A percentile compares a stretch with the other conserved stretches of the same genome.
phyloP scores from a whole-genome alignment of 176 grass and related monocot species.

The Oryza glumipatula region DNA sequence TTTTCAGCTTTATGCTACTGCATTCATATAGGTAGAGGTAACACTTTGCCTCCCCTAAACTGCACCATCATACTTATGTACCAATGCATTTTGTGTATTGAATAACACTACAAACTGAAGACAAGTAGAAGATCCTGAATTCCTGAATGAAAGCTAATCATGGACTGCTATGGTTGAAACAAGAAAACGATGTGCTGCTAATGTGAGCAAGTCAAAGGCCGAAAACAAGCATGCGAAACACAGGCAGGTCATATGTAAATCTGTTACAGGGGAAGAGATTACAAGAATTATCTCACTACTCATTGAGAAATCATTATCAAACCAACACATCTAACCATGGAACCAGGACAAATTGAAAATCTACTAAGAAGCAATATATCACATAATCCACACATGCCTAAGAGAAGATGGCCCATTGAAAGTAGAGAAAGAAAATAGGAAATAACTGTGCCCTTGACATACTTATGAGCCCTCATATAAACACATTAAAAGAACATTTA shows the following conservation, averaged over 20 bases:
- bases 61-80: neutral
- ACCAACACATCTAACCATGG: conserved; percentile 16
- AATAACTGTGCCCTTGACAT: neutral
- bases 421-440: neutral
- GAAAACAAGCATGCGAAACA: neutral
- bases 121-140: neutral
- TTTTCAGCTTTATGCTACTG: neutral
- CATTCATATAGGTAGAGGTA: conserved; percentile 1
- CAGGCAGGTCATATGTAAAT: conserved; percentile 8
- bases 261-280: neutral
- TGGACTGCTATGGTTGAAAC: conserved; percentile 14
- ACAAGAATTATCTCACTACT: neutral
- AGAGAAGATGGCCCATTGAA: neutral
- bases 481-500: neutral
- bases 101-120: neutral
- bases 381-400: neutral
- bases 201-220: conserved; percentile 5
- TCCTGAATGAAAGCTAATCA: conserved; percentile 18
- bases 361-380: conserved; percentile 1
- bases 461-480: conserved; percentile 12
- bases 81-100: neutral
- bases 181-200: neutral
- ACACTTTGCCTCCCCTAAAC: conserved; percentile 24
- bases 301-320: neutral
- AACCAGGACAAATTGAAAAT: neutral